Conservation (phyloP, 1,284 basidiomycete genomes). For the Ustilago xerochloae region DNA sequence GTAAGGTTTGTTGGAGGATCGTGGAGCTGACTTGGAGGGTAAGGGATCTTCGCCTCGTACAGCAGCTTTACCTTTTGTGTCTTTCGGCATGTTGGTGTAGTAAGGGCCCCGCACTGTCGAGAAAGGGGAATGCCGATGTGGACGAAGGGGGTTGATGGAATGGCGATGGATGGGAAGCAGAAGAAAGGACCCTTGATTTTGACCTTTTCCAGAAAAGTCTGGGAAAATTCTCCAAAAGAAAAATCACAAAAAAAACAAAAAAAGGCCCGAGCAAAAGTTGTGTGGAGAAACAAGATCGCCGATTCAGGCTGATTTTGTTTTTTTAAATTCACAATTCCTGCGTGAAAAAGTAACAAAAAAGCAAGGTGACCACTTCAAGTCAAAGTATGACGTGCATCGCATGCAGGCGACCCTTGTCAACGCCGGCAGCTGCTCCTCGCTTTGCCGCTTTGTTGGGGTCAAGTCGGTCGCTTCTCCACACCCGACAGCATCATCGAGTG, state of each 20-base stretch:
- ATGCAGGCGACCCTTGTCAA: no score
- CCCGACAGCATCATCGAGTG: no score
- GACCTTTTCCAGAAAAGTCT: background rate
- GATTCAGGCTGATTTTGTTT: no score
- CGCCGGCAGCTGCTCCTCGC: no score
- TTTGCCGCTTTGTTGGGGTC: no score
- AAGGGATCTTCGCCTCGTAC: conserved; percentile 2
- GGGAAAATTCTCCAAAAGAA: no score
- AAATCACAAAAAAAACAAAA: background rate
- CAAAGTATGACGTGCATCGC: no score
- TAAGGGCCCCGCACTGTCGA: background rate
- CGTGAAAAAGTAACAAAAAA: no score
- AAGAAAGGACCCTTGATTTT: background rate
- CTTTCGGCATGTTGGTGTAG: conserved; percentile 27
- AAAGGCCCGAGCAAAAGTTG: background rate
- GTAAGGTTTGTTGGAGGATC: conserved; percentile 5
- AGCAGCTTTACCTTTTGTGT: conserved; percentile 21
- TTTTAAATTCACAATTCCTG: no score
- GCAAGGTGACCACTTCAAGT: no score
- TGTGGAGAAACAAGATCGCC: background rate
- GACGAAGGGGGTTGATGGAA: background rate
- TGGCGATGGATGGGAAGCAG: no score
- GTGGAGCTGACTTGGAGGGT: conserved; percentile 1
- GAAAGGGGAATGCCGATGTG: background rate
- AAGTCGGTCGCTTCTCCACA: no score